Percentiles rank a stretch among this genome's conserved stretches.
Conservation (phyloP, 129 eudicot species). For the Pseudognaphalium luteoalbum region DNA sequence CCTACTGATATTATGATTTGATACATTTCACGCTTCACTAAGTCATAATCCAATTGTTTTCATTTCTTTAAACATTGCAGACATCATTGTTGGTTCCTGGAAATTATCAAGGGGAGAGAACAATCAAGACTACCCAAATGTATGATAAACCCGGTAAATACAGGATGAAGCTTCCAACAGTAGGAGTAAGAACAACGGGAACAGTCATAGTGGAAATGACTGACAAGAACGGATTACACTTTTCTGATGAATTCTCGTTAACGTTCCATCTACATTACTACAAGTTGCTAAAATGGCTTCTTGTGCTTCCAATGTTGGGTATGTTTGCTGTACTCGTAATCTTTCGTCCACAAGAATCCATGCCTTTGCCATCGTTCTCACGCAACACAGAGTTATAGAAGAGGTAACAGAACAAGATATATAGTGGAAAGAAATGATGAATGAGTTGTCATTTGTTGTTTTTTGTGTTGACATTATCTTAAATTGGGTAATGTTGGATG, state of each 20-base stretch:
- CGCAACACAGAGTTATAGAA: conserved; percentile 70
- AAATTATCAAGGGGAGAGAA: conserved; percentile 93
- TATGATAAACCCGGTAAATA: conserved; percentile 69
- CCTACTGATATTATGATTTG: background rate
- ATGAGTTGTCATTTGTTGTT: conserved; percentile 16
- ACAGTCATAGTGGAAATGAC: conserved; percentile 93
- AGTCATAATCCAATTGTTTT: background rate
- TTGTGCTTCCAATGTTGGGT: conserved; percentile 96
- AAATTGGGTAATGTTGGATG: conserved; percentile 23
- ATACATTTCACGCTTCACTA: background rate
- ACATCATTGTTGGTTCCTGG: conserved; percentile 91
- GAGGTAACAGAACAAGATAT: conserved; percentile 10
- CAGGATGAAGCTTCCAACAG: conserved; percentile 84
- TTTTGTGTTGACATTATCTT: conserved; percentile 17
- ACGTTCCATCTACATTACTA: conserved; percentile 95
- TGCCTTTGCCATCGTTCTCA: conserved; percentile 96
- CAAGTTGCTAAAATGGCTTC: conserved; percentile 90
- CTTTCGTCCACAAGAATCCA: conserved; percentile 82
- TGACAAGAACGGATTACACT: conserved; percentile 76
- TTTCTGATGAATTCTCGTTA: conserved; percentile 87
- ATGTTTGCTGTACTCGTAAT: conserved; percentile 90
- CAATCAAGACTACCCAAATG: conserved; percentile 61
- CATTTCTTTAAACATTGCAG: conserved; percentile 35
- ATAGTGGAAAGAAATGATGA: conserved; percentile 15
- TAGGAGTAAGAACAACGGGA: conserved; percentile 84